These are phyloP conservation scores for Backusella luteola DNA, from an alignment of 192 early-diverging fungal species.

Conservation along the genomic window DNA sequence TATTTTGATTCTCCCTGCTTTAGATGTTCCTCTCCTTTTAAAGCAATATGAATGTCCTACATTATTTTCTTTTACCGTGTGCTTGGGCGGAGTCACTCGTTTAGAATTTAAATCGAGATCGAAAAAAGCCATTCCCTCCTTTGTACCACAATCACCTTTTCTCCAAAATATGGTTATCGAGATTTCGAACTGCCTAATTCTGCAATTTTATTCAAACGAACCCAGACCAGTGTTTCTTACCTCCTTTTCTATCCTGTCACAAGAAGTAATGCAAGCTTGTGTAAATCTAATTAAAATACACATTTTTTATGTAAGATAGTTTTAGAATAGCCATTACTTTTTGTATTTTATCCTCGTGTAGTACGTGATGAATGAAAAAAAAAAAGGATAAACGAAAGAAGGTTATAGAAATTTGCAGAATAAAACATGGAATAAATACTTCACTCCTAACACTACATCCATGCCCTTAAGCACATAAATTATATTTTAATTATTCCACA, in stretches of 20 bases:
- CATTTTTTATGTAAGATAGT: conserved; percentile 3
- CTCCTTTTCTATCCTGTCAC: background rate
- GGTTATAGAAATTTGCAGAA: background rate
- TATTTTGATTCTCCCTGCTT: conserved; percentile 4
- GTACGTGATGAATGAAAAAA: background rate
- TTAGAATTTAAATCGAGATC: background rate
- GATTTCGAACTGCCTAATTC: background rate
- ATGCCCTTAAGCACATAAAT: background rate
- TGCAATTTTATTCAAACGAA: background rate
- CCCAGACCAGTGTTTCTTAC: background rate
- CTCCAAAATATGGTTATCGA: background rate
- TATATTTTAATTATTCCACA: background rate
- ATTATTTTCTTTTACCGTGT: background rate
- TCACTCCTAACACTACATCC: background rate
- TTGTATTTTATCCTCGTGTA: background rate
- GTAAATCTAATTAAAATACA: conserved; percentile 9
- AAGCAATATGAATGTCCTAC: conserved; percentile 1
- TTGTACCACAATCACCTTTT: background rate
- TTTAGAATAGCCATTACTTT: background rate
- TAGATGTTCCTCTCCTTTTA: background rate
- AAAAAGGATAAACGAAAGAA: background rate
- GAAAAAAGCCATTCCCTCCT: background rate
- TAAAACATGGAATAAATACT: background rate
- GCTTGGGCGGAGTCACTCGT: conserved; percentile 1
- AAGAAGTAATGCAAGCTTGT: conserved; percentile 8